Evolutionary conservation across 768 basidiomycete species (phyloP).

Genomic region (Nidularia pulvinata): DNA sequence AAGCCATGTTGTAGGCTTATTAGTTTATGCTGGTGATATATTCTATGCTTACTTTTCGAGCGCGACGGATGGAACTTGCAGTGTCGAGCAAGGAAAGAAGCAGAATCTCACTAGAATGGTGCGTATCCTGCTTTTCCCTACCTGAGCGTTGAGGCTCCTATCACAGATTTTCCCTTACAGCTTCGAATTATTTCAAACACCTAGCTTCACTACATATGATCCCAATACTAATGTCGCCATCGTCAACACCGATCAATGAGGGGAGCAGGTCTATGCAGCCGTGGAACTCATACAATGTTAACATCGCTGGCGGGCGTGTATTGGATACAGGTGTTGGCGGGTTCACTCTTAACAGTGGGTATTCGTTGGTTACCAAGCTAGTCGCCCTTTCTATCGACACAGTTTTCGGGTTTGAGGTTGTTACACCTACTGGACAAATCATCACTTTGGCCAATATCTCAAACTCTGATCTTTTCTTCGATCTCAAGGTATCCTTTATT

Average conservation of each 20-base stretch:
- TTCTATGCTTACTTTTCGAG: too few species aligned
- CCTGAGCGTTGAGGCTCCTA: too few species aligned
- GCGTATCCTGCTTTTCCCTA: too few species aligned
- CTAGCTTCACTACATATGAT: too few species aligned
- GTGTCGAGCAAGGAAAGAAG: too few species aligned
- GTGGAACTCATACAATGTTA: conserved; percentile 36
- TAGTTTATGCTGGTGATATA: too few species aligned
- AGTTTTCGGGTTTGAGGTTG: conserved; percentile 51
- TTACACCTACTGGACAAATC: conserved; percentile 50
- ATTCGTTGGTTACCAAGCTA: conserved; percentile 65
- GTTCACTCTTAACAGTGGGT: conserved; percentile 42
- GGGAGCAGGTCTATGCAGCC: conserved; percentile 50
- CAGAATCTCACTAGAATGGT: too few species aligned
- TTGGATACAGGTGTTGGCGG: conserved; percentile 47
- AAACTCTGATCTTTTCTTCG: conserved; percentile 37
- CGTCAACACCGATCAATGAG: conserved; percentile 38
- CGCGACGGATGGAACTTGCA: too few species aligned
- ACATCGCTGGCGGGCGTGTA: conserved; percentile 47
- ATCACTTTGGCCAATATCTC: conserved; percentile 26
- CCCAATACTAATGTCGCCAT: too few species aligned
- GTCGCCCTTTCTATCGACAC: conserved; percentile 57
- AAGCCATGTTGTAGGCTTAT: too few species aligned
- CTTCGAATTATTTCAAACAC: too few species aligned
- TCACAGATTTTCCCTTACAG: too few species aligned
- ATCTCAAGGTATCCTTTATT: conserved; percentile 31